phyloP scores from a whole-genome alignment of 306 rosid species.

The Medicago lupulina region DNA sequence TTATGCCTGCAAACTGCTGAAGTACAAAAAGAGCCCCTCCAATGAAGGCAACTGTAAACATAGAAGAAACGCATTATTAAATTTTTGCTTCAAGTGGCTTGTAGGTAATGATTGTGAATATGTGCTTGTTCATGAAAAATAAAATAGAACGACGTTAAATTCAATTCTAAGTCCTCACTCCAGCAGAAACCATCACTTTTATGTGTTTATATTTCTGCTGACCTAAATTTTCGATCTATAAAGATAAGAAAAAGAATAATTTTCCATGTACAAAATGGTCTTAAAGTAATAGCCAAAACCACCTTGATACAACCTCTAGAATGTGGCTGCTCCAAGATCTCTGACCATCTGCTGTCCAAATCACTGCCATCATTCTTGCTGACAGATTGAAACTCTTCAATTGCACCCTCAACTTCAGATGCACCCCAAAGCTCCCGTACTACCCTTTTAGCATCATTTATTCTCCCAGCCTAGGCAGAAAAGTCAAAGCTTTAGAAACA shows the following conservation, averaged over 20 bases:
- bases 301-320: slow-evolving; percentile 91
- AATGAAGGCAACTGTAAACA: slow-evolving; percentile 75
- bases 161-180: neutral
- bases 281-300: slow-evolving; percentile 52
- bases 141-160: slow-evolving; percentile 29
- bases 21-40: slow-evolving; percentile 86
- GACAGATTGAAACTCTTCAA: slow-evolving; percentile 76
- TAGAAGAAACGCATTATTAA: slow-evolving; percentile 37
- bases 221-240: slow-evolving; percentile 18
- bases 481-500: slow-evolving; percentile 22
- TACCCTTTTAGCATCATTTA: slow-evolving; percentile 66
- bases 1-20: slow-evolving; percentile 93
- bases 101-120: slow-evolving; percentile 15
- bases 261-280: slow-evolving; percentile 23
- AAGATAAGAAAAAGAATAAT: slow-evolving; percentile 1
- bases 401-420: slow-evolving; percentile 75
- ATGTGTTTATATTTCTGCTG: slow-evolving; percentile 26
- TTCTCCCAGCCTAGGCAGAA: slow-evolving; percentile 71
- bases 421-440: slow-evolving; percentile 80
- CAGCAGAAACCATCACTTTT: slow-evolving; percentile 15
- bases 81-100: slow-evolving; percentile 28
- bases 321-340: slow-evolving; percentile 77
- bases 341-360: slow-evolving; percentile 75
- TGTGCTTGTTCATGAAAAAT: slow-evolving; percentile 23
- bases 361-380: slow-evolving; percentile 80